Conservation (phyloP, 2,329 filamentous ascomycete species). For the Fusarium miscanthi region DNA sequence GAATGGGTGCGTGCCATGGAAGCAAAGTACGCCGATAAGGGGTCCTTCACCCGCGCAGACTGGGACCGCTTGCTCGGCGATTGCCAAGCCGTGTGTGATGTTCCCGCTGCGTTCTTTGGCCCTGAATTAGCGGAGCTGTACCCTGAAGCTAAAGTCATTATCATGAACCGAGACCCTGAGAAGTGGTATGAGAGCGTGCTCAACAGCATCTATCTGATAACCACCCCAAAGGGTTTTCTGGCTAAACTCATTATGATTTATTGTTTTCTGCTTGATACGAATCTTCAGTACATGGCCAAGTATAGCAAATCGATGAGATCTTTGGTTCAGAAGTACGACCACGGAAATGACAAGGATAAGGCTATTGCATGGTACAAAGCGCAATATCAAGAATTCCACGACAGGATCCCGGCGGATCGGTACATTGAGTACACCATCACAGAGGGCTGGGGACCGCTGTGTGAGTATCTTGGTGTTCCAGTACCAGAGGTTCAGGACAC, state of each 20-base stretch:
- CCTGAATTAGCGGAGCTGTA: constrained; percentile 50
- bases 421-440: constrained; percentile 54
- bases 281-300: constrained; percentile 38
- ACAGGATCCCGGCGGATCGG: constrained; percentile 48
- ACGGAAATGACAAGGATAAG: constrained; percentile 50
- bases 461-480: constrained; percentile 52
- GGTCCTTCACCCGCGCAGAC: constrained; percentile 51
- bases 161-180: constrained; percentile 55
- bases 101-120: constrained; percentile 66
- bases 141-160: constrained; percentile 53
- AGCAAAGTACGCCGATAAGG: constrained; percentile 48
- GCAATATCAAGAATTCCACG: constrained; percentile 52
- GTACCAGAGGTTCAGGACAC: constrained; percentile 51
- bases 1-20: constrained; percentile 50
- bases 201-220: constrained; percentile 48
- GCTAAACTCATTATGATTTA: constrained; percentile 46
- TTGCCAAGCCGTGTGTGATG: constrained; percentile 63
- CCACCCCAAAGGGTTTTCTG: constrained; percentile 28
- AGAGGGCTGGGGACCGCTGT: constrained; percentile 57
- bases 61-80: constrained; percentile 60
- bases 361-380: constrained; percentile 53
- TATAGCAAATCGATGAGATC: constrained; percentile 46
- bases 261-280: constrained; percentile 45
- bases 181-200: constrained; percentile 48
- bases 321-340: constrained; percentile 46